A percentile compares a stretch with the other conserved stretches of the same genome.
Conservation (phyloP, 305 asterid species). For the Fraxinus baroniana region DNA sequence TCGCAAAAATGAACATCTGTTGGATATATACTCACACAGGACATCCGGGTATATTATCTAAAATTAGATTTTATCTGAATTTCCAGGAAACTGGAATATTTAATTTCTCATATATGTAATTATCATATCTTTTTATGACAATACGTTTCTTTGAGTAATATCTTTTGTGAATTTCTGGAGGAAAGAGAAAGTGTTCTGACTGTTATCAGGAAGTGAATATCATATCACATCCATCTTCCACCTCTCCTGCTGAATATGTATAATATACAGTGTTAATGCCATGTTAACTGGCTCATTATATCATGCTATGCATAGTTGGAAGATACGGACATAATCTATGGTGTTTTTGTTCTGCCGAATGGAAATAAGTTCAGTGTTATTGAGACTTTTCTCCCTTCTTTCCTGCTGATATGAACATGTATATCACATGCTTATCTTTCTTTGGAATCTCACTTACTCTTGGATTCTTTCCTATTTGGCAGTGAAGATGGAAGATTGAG, state of each 20-base stretch:
- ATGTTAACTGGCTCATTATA: background rate
- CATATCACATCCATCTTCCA: background rate
- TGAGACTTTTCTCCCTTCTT: background rate
- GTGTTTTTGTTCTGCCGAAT: background rate
- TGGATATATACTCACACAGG: background rate
- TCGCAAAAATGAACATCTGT: background rate
- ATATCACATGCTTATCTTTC: background rate
- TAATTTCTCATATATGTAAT: background rate
- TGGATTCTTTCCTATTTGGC: conserved; percentile 40
- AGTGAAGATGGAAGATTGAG: conserved; percentile 83
- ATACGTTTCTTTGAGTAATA: background rate
- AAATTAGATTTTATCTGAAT: background rate
- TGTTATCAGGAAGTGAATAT: background rate
- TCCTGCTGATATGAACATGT: conserved; percentile 8
- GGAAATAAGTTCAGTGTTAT: background rate
- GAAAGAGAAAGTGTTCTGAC: background rate
- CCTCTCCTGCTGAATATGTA: background rate
- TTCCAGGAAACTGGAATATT: background rate
- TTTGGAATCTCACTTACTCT: conserved; percentile 18
- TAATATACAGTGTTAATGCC: background rate
- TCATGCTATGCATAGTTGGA: background rate
- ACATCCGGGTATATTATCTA: background rate
- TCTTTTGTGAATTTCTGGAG: background rate
- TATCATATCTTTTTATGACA: background rate
- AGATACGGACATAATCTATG: background rate